Evolutionary conservation across 2,329 filamentous ascomycete species (phyloP), one percentile per base, ranked within the genome.

Genomic region (Alternaria brassicae): DNA sequence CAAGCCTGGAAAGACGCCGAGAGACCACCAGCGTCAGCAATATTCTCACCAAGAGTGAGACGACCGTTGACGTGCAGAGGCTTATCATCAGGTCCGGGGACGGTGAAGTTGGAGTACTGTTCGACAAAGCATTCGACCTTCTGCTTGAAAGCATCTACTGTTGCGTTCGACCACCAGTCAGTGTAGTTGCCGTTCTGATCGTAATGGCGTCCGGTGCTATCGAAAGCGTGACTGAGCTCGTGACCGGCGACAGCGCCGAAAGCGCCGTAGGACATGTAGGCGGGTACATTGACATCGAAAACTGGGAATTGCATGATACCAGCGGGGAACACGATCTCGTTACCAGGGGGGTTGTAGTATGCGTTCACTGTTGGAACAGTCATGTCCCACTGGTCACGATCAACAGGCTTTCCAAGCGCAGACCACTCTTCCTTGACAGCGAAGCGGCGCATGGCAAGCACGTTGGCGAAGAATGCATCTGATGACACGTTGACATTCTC

Each of bases 171-270:
- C 88, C 88, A 91, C 88, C 89, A 91, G 60, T 88, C 82, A 0
- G 84, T 88, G 69, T 84, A 85, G 68, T 88, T 89, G 21, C 87
- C 88, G 40, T 84, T 85, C 64, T 87, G 80, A 67, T 91, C 87
- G 64, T 86, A 90, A 65, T 88, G 83, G 17, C 87, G 82, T 8
- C 89, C 89, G 0, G 82, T 85, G 32, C 84, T 88, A 72, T 91
- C 89, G 67, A 91, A 91, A 12, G 86, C 88, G 44, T 91, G 89
- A 3, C 86, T 88, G 7, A 91, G 81, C 72, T 91, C 89, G 68
- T 91, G 89, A 2, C 88, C 89, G 8, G 85, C 86, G 2, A 90
- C 84, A 1, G 86, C 83, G 0, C 88, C 89, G 70, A 91, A 89
- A 0, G 85, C 86, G n/a, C 88, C 89, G 71, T 90, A 92, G 9